Conservation (phyloP, 2,329 filamentous ascomycete genomes). For the Ascochyta viciae-villosae region DNA sequence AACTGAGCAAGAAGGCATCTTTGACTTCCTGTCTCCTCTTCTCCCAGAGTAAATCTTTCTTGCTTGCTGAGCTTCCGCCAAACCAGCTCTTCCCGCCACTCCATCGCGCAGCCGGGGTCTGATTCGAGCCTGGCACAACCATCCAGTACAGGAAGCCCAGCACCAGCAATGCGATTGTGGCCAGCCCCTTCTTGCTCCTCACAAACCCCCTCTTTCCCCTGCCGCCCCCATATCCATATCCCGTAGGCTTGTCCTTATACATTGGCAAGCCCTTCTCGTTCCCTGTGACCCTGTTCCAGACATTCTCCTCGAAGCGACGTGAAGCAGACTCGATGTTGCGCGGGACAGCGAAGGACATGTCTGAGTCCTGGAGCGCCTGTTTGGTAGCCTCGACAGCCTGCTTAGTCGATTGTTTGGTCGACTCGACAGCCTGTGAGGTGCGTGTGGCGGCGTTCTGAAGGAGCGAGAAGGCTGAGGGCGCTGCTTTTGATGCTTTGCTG, state of each 20-base stretch:
- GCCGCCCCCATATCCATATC: constrained; percentile 63
- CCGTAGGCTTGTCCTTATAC: constrained; percentile 99
- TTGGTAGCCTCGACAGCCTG: constrained; percentile 44
- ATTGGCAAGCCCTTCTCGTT: constrained; percentile 75
- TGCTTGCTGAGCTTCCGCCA: constrained; percentile 34
- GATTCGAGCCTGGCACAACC: constrained; percentile 56
- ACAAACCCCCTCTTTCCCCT: constrained; percentile 59
- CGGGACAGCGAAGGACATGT: constrained; percentile 54
- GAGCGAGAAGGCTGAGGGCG: constrained; percentile 39
- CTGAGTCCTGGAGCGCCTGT: constrained; percentile 41
- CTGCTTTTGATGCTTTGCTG: constrained; percentile 37
- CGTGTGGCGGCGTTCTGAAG: constrained; percentile 43
- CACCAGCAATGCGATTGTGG: constrained; percentile 60
- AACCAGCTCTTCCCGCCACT: constrained; percentile 42
- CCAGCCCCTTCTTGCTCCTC: constrained; percentile 68
- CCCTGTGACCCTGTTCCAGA: constrained; percentile 64
- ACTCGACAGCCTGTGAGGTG: constrained; percentile 27
- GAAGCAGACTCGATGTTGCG: constrained; percentile 52
- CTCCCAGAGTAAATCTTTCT: constrained; percentile 66
- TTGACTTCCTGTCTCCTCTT: constrained; percentile 80
- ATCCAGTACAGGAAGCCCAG: constrained; percentile 73
- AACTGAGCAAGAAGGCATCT: constrained; percentile 89
- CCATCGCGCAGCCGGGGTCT: constrained; percentile 50
- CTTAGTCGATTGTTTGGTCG: constrained; percentile 30
- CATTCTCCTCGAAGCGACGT: constrained; percentile 51